Evolutionary conservation across 306 rosid genomes (phyloP).

Genomic region (Trichosanthes truncata): DNA sequence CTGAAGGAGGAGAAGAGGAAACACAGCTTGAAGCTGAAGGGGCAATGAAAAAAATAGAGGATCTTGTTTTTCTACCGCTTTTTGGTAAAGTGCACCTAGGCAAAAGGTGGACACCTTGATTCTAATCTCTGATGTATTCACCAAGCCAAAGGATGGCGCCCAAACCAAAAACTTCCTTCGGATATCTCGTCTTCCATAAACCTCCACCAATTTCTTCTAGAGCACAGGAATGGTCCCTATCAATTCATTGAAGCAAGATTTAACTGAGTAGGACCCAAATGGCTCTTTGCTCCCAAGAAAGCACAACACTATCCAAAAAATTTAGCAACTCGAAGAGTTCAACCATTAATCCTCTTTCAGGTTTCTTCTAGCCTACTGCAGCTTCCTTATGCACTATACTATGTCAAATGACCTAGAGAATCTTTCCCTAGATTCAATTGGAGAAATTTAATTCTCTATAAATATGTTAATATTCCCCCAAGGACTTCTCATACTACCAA

Average conservation of each 20-base stretch:
- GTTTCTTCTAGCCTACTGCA: neutral
- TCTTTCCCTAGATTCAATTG: neutral
- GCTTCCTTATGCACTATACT: neutral
- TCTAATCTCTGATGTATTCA: neutral
- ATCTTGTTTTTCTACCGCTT: neutral
- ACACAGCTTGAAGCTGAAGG: neutral
- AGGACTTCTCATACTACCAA: neutral
- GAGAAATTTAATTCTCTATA: neutral
- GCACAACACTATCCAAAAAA: neutral
- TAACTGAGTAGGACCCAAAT: neutral
- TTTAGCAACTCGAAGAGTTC: neutral
- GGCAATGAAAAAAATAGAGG: neutral
- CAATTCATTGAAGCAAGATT: neutral
- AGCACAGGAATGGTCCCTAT: neutral
- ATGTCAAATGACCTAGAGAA: neutral
- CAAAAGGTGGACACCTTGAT: neutral
- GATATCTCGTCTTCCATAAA: neutral
- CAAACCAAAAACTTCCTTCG: neutral
- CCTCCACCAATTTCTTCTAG: neutral
- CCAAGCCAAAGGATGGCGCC: neutral
- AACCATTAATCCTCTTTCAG: neutral
- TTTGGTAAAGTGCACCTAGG: neutral
- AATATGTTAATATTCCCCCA: neutral
- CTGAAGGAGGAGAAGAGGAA: neutral
- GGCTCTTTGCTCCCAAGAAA: neutral